These are phyloP conservation scores for Cadophora sp. DNA, from an alignment of 2,329 filamentous ascomycete genomes.

Conservation along the genomic window DNA sequence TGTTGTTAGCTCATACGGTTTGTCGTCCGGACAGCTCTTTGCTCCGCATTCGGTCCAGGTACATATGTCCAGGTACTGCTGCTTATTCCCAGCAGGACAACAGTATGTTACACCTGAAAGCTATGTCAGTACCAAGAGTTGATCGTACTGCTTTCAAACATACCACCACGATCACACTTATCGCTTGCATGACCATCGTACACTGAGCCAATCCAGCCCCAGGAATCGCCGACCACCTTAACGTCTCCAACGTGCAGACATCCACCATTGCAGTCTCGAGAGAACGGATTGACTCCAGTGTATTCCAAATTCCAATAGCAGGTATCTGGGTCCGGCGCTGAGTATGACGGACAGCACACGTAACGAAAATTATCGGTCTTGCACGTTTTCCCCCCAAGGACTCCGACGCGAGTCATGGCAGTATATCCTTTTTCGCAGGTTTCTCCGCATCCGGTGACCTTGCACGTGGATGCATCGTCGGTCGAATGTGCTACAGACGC, in stretches of 20 bases:
- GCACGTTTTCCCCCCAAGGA: not conserved
- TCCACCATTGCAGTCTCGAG: not conserved
- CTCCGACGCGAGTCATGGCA: not conserved
- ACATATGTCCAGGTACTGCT: not conserved
- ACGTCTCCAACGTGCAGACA: not conserved
- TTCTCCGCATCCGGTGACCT: not conserved
- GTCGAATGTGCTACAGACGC: not conserved
- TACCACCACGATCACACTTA: not conserved
- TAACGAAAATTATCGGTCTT: not conserved
- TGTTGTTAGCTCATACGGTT: not conserved
- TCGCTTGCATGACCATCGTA: too few species aligned
- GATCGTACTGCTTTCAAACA: not conserved
- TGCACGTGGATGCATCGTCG: not conserved
- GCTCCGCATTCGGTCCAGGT: not conserved
- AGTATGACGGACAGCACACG: not conserved
- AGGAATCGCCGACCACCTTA: not conserved
- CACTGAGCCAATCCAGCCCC: not conserved
- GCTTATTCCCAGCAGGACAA: not conserved
- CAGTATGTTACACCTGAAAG: slow-evolving; percentile 2
- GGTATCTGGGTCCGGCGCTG: not conserved
- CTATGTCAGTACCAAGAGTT: too few species aligned
- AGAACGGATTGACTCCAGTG: not conserved
- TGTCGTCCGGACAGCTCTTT: not conserved
- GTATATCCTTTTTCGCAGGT: not conserved
- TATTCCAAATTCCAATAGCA: not conserved